Evolutionary conservation across 2,329 filamentous ascomycete genomes (phyloP), one percentile per base, ranked within the genome.

Genomic region (Fusarium bactridioides): DNA sequence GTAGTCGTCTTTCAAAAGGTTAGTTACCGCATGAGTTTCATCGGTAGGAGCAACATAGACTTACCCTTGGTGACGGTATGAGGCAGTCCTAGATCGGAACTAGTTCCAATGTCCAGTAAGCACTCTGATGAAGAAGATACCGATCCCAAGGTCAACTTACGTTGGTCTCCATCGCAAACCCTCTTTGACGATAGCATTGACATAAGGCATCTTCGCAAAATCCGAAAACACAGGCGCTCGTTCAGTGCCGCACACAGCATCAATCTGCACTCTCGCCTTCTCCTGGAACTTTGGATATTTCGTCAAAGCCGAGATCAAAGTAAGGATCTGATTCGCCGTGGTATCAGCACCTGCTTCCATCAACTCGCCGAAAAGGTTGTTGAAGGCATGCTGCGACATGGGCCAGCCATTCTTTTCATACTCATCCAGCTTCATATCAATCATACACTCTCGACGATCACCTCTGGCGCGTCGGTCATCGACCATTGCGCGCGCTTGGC

Each of bases 281-380:
- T 40, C 23, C 19, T 18, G 51, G 4, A 40, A 40, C 35, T 54
- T 4, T 0, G 51, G 35, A 18, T 54, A 29, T n/a, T 23, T 54
- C 3, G 51, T 25, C 35, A 54, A 29, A 12, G 51, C 23, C 19
- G 40, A 21, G 35, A 54, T 40, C 19, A 54, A 16, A n/a, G 51
- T 54, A 4, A 27, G 25, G 10, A 40, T 37, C 8, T 54, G 35
- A 11, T 27, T 38, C 7, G 33, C 25, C 3, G 35, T 54, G 10
- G 35, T 54, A n/a, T 54, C 51, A 23, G 51, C 13, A 29, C 35
- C 51, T 19, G 23, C 35, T 23, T 54, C 51, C 33, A 54, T 54
- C 23, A 54, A 27, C 35, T 54, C 33, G 23, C 51, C 25, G 10
- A 54, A 38, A 12, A 54, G 51, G 2, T 54, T 54, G 25, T 54